Percentiles rank a stretch among this genome's conserved stretches.
Evolutionary conservation across 2,329 filamentous ascomycete species (phyloP).

Genomic region (Dryadomyces quercivorus): DNA sequence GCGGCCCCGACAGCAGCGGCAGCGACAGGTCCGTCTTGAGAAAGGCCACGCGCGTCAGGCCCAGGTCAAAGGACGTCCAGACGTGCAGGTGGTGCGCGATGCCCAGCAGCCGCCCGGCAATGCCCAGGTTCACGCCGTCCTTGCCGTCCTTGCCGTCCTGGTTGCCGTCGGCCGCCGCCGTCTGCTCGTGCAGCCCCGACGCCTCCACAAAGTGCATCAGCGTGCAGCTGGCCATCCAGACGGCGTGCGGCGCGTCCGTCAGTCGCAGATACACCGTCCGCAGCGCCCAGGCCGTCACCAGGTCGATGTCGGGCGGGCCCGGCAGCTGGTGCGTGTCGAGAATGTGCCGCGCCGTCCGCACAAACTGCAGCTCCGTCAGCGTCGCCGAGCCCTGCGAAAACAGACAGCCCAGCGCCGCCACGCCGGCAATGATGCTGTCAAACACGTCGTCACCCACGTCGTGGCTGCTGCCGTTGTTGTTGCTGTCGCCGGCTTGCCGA

Average conservation of each 20-base stretch:
- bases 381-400: conserved; percentile 33
- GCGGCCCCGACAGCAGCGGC: conserved; percentile 22
- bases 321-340: conserved; percentile 29
- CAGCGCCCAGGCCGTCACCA: conserved; percentile 39
- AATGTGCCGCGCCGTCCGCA: conserved; percentile 17
- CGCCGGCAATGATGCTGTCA: conserved; percentile 38
- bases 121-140: conserved; percentile 15
- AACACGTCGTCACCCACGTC: conserved; percentile 17
- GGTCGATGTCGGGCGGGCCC: conserved; percentile 21
- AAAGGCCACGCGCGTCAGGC: conserved; percentile 33
- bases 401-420: conserved; percentile 40
- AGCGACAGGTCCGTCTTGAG: conserved; percentile 29
- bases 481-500: conserved; percentile 1
- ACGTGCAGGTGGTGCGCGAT: conserved; percentile 45
- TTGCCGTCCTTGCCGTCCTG: conserved; percentile 7
- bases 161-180: not conserved
- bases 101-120: conserved; percentile 25
- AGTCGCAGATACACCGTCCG: conserved; percentile 40
- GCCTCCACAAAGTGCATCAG: conserved; percentile 47
- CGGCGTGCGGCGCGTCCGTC: conserved; percentile 37
- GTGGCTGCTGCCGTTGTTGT: not conserved
- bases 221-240: conserved; percentile 45
- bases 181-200: conserved; percentile 27
- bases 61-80: conserved; percentile 48
- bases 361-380: conserved; percentile 30